Evolutionary conservation across 2,329 filamentous ascomycete species (phyloP).

Genomic region (Verticillium klebahnii): DNA sequence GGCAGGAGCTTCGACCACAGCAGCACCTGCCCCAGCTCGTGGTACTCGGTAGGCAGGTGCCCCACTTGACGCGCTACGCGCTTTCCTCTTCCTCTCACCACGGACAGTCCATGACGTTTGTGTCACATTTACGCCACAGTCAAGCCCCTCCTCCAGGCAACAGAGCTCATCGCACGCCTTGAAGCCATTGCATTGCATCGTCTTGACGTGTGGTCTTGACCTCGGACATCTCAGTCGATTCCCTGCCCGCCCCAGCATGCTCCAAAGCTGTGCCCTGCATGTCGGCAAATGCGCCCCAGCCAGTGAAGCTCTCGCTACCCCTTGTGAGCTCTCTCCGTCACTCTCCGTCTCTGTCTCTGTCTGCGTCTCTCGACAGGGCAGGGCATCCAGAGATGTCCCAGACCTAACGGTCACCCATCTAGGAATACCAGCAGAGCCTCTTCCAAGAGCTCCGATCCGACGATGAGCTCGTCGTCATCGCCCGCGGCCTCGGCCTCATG

Average conservation of each 20-base stretch:
- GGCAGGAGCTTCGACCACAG: too few relatives aligned
- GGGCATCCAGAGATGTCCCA: too few relatives aligned
- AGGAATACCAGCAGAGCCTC: constrained; percentile 91
- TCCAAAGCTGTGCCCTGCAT: constrained; percentile 31
- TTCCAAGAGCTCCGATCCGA: constrained; percentile 86
- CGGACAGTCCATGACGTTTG: neutral
- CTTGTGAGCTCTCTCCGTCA: constrained; percentile 42
- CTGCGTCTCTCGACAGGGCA: too few relatives aligned
- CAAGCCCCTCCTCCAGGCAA: neutral
- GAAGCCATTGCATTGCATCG: too few relatives aligned
- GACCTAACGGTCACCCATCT: constrained; percentile 1
- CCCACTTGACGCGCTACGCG: neutral
- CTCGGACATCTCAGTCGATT: neutral
- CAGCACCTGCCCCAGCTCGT: too few relatives aligned
- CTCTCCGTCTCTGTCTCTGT: constrained; percentile 2
- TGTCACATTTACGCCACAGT: neutral
- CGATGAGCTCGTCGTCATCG: constrained; percentile 91
- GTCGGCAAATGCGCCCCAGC: constrained; percentile 54
- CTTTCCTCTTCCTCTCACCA: too few relatives aligned
- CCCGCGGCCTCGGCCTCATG: constrained; percentile 85
- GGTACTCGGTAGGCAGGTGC: neutral
- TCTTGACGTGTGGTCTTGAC: neutral
- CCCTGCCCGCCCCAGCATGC: neutral
- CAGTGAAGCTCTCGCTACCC: constrained; percentile 78
- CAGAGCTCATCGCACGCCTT: neutral